Base-by-base conservation (phyloP, 2,329 filamentous ascomycete species). In the Bipolaris bicolor region DNA sequence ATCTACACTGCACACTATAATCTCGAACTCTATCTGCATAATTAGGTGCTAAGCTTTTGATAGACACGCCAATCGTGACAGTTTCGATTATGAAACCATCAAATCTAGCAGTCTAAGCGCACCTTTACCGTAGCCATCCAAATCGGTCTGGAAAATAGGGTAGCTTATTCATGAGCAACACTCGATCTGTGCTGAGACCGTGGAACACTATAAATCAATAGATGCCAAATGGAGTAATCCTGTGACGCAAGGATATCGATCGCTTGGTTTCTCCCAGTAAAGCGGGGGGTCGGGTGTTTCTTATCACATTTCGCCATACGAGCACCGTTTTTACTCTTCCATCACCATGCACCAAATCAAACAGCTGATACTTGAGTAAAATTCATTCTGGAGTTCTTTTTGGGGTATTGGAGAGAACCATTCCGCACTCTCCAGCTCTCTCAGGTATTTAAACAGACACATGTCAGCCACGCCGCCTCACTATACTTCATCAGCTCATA, bases 401-500 rank as follows among this genome's bases (percentile, higher is more conserved):
- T 5, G 16, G 13, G 33, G 26, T 37, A 36, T 39, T 24, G 41
- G 11, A 29, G 13, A 33, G 34, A 18, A 31, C 16, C 7, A 16
- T 15, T 39, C 3, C 10, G n/a, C 16, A 7, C 7, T 11, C 22
- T 16, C 20, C 31, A 39, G 9, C 15, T 26, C 15, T 37, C 46
- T 9, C 13, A 16, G 2, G 26, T 20, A 26, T 18, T 36, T 7
- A 6, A 7, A 24, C 16, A 36, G 9, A 37, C 47, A 37, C 31
- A 43, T 13, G 7, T 24, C 22, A 26, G 15, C 9, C 22, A 24
- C 16, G 7, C 26, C 26, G 34, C 45, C 16, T 37, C 29, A 40
- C 51, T 39, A 40, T 34, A 7, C 47, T 34, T 58, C 46, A 45
- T 60, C 46, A 51, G 49, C 41, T 58, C 54, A 24, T 60, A 31